Percentiles rank a stretch among this genome's conserved stretches.
phyloP scores from a whole-genome alignment of 1,284 basidiomycete genomes.

The Malassezia dermatis region DNA sequence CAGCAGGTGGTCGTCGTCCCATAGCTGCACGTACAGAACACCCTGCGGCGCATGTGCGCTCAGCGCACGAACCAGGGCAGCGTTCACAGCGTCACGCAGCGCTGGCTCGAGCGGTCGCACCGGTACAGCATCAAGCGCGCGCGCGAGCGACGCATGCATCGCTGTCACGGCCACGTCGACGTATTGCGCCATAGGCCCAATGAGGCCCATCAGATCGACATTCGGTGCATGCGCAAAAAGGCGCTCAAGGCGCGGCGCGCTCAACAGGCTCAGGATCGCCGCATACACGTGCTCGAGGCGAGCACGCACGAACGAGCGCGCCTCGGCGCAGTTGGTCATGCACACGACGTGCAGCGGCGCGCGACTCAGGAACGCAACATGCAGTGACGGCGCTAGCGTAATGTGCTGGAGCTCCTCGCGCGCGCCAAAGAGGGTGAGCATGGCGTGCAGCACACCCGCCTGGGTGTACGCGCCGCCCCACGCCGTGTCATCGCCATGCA shows the following conservation, averaged over 20 bases:
- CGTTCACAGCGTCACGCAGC: constrained; percentile 47
- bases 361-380: constrained; percentile 74
- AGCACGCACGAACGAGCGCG: constrained; percentile 74
- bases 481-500: not conserved
- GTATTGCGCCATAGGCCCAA: constrained; percentile 58
- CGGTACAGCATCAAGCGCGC: constrained; percentile 58
- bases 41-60: constrained; percentile 53
- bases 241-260: constrained; percentile 66
- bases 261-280: constrained; percentile 80
- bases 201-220: constrained; percentile 73
- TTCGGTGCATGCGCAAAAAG: constrained; percentile 81
- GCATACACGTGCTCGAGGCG: constrained; percentile 90
- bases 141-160: constrained; percentile 23
- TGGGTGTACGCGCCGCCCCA: constrained; percentile 51
- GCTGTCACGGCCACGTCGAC: constrained; percentile 28
- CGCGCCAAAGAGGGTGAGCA: constrained; percentile 60
- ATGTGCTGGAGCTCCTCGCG: constrained; percentile 30
- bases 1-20: constrained; percentile 68
- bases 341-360: constrained; percentile 83
- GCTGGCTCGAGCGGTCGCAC: constrained; percentile 61
- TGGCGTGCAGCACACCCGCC: constrained; percentile 85
- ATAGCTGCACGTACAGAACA: constrained; percentile 75
- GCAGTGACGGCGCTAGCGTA: constrained; percentile 49
- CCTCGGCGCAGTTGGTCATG: constrained; percentile 80
- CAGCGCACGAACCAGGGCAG: constrained; percentile 1